phyloP scores from a whole-genome alignment of 2,329 filamentous ascomycete species.

The Bretziella fagacearum region DNA sequence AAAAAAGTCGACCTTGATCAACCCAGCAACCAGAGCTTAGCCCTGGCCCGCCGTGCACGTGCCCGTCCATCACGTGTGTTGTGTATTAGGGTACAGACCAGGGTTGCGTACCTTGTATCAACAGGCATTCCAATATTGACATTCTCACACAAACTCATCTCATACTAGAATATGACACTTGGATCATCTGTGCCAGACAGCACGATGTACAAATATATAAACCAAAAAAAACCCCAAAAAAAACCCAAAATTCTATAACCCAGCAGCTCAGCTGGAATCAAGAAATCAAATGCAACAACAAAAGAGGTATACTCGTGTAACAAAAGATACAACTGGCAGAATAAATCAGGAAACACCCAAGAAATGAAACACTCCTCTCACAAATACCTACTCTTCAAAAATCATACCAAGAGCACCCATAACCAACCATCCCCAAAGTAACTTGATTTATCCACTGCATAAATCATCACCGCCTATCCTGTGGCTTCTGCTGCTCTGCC shows the following conservation, averaged over 20 bases:
- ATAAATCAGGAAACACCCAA: too few species aligned
- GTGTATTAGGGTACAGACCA: background rate
- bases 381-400: background rate
- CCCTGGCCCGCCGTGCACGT: background rate
- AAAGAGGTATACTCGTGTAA: background rate
- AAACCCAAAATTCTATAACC: too few species aligned
- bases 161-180: background rate
- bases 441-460: background rate
- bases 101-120: background rate
- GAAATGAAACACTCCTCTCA: too few species aligned
- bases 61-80: background rate
- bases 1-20: constrained; percentile 7
- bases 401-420: background rate
- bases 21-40: constrained; percentile 8
- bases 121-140: background rate
- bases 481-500: constrained; percentile 3
- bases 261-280: too few species aligned
- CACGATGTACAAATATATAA: background rate
- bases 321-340: background rate
- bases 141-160: too few species aligned
- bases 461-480: background rate
- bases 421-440: background rate
- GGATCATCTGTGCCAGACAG: background rate
- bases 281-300: too few species aligned
- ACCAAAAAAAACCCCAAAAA: background rate